Evolutionary conservation across 306 rosid genomes (phyloP), one percentile per base, ranked within the genome.

Genomic region (Cyclanthera cordifolia): DNA sequence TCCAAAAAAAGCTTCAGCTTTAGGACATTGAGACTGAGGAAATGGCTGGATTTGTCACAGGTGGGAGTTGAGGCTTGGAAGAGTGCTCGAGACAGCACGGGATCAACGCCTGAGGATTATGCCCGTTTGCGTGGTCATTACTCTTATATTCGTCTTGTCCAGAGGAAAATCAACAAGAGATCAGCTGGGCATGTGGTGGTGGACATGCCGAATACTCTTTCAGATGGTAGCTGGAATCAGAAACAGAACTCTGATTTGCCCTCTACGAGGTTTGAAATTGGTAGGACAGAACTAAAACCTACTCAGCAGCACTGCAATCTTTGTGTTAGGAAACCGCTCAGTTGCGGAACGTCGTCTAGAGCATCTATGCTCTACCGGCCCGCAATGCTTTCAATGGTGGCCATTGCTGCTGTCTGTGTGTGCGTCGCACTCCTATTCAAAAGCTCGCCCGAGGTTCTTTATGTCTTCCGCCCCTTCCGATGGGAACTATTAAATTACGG

Each of bases 41-140:
- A 53, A 17, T 53, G 52, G 6, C 52, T 53, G 69, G 27, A 30
- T 48, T 34, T 53, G 50, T 49, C 69, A 70, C 83, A 91, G 97
- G 91, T 88, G 53, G 97, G 97, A 82, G 76, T 88, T 51, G 81
- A 88, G 72, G 97, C 91, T n/a, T 91, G 97, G 97, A 82, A 79
- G 75, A 85, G 72, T 71, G 81, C 84, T 12, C 78, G 76, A 49
- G 97, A 91, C 75, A 67, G 59, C 28, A 80, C 84, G 1, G 97
- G 95, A 30, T 83, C 80, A 67, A 86, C 89, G 2, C 95, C 97
- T 0, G 69, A 79, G n/a, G 94, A 91, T 71, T 88, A 88, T 24
- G 97, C 95, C 14, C 52, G 78, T 73, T 73, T 85, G 48, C 74
- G 81, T 27, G 89, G 89, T 55, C 45, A 74, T 69, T 81, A 76